These are phyloP conservation scores for Clavispora vitiphila DNA, from an alignment of 805 yeast genomes.

Conservation along the genomic window DNA sequence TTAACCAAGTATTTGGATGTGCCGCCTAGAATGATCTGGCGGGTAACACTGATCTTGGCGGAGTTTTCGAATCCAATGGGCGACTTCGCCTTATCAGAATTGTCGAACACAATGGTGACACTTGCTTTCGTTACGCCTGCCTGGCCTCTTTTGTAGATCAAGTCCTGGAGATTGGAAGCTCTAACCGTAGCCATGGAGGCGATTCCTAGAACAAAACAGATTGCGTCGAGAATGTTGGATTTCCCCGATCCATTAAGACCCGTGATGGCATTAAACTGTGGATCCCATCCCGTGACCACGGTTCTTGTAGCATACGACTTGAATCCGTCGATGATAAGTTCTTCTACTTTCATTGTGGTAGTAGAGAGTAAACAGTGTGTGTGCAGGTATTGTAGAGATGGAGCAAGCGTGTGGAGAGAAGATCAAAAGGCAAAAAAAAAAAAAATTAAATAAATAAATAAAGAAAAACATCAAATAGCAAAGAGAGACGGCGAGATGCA, in stretches of 20 bases:
- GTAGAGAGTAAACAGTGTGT: not conserved
- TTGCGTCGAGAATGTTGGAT: slow-evolving; percentile 93
- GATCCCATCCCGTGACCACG: slow-evolving; percentile 92
- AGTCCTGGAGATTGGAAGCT: slow-evolving; percentile 88
- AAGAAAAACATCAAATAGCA: too few species aligned
- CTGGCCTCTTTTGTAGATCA: slow-evolving; percentile 95
- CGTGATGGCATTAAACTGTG: slow-evolving; percentile 94
- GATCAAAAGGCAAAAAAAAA: not conserved
- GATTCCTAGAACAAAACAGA: slow-evolving; percentile 96
- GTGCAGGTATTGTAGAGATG: not conserved
- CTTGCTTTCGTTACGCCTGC: slow-evolving; percentile 97
- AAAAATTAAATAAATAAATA: not conserved
- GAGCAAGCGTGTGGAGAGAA: not conserved
- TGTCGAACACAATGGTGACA: slow-evolving; percentile 93
- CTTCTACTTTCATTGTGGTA: slow-evolving; percentile 78
- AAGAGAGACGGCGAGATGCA: too few species aligned
- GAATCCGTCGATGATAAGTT: slow-evolving; percentile 93
- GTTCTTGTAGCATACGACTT: slow-evolving; percentile 97
- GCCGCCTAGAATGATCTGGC: slow-evolving; percentile 89
- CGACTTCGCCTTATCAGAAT: slow-evolving; percentile 63
- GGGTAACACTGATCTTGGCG: slow-evolving; percentile 78
- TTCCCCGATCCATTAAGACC: slow-evolving; percentile 98
- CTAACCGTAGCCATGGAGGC: slow-evolving; percentile 92
- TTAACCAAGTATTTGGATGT: slow-evolving; percentile 87
- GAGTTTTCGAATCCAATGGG: slow-evolving; percentile 86